Evolutionary conservation across 2,329 filamentous ascomycete species (phyloP).

Genomic region (Mollisia scopiformis): DNA sequence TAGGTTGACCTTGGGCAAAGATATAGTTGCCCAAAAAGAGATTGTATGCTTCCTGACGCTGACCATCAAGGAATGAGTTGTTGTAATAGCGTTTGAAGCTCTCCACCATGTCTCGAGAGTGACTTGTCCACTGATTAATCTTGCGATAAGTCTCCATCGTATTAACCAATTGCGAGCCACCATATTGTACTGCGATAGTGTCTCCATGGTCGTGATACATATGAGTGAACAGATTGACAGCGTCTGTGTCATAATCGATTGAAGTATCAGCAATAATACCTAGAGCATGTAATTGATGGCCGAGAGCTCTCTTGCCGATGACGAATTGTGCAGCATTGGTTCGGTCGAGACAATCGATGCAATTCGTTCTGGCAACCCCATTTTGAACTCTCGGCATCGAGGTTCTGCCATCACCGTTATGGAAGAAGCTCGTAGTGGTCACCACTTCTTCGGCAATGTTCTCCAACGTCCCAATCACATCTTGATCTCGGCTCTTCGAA

Average conservation of each 20-base stretch:
- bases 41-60: slow-evolving; percentile 97
- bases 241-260: slow-evolving; percentile 93
- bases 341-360: slow-evolving; percentile 95
- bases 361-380: slow-evolving; percentile 92
- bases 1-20: slow-evolving; percentile 82
- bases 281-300: slow-evolving; percentile 87
- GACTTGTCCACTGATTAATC: slow-evolving; percentile 98
- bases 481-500: slow-evolving; percentile 86
- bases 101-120: slow-evolving; percentile 98
- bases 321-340: slow-evolving; percentile 98
- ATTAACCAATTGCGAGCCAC: slow-evolving; percentile 95
- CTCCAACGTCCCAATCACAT: slow-evolving; percentile 93
- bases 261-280: slow-evolving; percentile 80
- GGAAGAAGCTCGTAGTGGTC: slow-evolving; percentile 87
- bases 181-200: slow-evolving; percentile 96
- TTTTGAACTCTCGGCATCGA: slow-evolving; percentile 77
- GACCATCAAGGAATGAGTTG: slow-evolving; percentile 97
- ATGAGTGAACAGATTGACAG: slow-evolving; percentile 92
- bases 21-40: slow-evolving; percentile 96
- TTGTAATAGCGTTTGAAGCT: slow-evolving; percentile 99
- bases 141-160: slow-evolving; percentile 99
- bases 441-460: slow-evolving; percentile 87
- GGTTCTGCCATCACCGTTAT: slow-evolving; percentile 77
- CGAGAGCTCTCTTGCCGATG: slow-evolving; percentile 91
- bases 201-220: slow-evolving; percentile 99